Evolutionary conservation across 2,329 filamentous ascomycete species (phyloP).

Genomic region (Tolypocladium ovalisporum): DNA sequence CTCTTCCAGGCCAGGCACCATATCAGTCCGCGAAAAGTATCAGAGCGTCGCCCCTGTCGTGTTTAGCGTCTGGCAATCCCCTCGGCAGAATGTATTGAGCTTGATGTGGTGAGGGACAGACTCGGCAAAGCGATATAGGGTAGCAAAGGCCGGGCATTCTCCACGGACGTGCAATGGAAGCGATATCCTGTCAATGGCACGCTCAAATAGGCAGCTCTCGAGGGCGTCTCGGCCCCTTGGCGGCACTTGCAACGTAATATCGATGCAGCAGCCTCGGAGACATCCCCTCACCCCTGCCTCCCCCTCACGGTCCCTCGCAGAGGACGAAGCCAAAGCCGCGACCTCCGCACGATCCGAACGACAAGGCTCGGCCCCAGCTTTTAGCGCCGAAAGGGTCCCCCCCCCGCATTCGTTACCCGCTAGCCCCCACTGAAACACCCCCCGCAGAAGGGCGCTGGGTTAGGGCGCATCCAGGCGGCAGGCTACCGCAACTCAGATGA

Average conservation of each 20-base stretch:
- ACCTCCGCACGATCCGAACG: background rate
- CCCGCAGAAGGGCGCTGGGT: background rate
- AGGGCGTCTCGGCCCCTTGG: background rate
- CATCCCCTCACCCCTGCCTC: background rate
- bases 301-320: background rate
- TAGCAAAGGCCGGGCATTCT: background rate
- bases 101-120: background rate
- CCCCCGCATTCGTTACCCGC: background rate
- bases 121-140: background rate
- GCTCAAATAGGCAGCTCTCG: background rate
- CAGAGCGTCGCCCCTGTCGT: too few species aligned
- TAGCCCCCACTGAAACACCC: background rate
- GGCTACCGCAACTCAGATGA: background rate
- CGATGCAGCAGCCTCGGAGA: background rate
- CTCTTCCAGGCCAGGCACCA: background rate
- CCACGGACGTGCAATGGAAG: too few species aligned
- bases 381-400: background rate
- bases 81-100: too few species aligned
- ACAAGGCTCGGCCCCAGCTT: background rate
- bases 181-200: background rate
- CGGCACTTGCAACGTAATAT: background rate
- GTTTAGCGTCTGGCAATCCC: too few species aligned
- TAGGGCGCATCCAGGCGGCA: background rate
- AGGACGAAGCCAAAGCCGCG: background rate
- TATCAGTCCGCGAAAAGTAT: too few species aligned